Conservation (phyloP, 2,329 filamentous ascomycete genomes). For the Fusarium irregulare region DNA sequence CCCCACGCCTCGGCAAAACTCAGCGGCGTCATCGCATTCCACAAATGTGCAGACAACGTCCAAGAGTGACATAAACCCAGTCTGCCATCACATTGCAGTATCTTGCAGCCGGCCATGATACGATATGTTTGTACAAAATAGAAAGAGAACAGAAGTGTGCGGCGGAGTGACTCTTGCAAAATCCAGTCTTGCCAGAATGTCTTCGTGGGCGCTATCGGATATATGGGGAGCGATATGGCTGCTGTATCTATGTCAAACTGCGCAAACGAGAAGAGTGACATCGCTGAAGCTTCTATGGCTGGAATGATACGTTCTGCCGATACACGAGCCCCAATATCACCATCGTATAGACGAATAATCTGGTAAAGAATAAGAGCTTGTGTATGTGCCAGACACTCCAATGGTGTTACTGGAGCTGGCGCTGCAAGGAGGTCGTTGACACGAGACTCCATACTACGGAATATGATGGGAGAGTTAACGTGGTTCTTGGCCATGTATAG, state of each 20-base stretch:
- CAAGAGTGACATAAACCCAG: slow-evolving; percentile 51
- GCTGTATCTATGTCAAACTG: slow-evolving; percentile 46
- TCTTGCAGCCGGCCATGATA: slow-evolving; percentile 47
- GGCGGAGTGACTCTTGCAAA: slow-evolving; percentile 64
- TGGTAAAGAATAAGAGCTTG: slow-evolving; percentile 64
- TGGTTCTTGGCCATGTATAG: slow-evolving; percentile 63
- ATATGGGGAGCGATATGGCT: slow-evolving; percentile 43
- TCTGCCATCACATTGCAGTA: slow-evolving; percentile 46
- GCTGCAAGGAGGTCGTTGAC: slow-evolving; percentile 56
- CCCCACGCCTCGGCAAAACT: slow-evolving; percentile 55
- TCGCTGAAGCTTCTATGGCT: slow-evolving; percentile 50
- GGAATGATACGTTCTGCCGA: slow-evolving; percentile 52
- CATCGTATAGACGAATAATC: slow-evolving; percentile 63
- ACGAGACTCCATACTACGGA: slow-evolving; percentile 59
- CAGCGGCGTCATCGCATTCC: slow-evolving; percentile 51
- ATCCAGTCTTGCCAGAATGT: slow-evolving; percentile 64
- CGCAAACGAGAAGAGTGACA: slow-evolving; percentile 50
- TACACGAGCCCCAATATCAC: slow-evolving; percentile 57
- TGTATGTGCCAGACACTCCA: slow-evolving; percentile 54
- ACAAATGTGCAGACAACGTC: slow-evolving; percentile 55
- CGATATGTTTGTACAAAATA: slow-evolving; percentile 57
- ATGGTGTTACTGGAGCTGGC: slow-evolving; percentile 45
- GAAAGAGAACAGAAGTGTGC: slow-evolving; percentile 62
- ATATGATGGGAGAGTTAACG: slow-evolving; percentile 60
- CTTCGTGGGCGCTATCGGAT: slow-evolving; percentile 55